Evolutionary conservation across 2,329 filamentous ascomycete genomes (phyloP).

Genomic region (Tolypocladium endophyticum): DNA sequence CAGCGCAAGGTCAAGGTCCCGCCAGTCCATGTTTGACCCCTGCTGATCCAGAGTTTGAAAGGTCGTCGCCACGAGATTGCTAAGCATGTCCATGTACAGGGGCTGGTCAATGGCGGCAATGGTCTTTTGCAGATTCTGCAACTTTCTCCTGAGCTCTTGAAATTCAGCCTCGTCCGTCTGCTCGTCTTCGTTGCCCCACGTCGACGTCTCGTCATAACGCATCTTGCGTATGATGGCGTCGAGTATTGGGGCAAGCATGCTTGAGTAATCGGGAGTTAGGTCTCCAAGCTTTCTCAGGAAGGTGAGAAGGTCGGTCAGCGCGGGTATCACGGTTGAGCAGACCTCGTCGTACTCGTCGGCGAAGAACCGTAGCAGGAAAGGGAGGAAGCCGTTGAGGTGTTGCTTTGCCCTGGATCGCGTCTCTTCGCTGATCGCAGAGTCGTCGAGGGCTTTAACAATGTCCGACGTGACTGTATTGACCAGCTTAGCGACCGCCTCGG

Average conservation of each 20-base stretch:
- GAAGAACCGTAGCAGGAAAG: conserved; percentile 85
- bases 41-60: conserved; percentile 71
- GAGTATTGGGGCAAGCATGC: conserved; percentile 77
- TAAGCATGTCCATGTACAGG: conserved; percentile 81
- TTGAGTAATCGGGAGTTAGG: conserved; percentile 64
- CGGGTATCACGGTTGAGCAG: conserved; percentile 90
- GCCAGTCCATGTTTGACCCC: conserved; percentile 75
- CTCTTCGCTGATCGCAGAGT: conserved; percentile 46
- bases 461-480: conserved; percentile 85
- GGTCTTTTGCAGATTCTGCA: conserved; percentile 86
- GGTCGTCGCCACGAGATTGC: conserved; percentile 76
- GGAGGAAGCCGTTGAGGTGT: conserved; percentile 73
- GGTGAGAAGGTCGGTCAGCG: conserved; percentile 82
- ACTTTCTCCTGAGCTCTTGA: conserved; percentile 79
- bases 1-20: conserved; percentile 85
- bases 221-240: conserved; percentile 92
- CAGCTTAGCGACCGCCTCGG: conserved; percentile 88
- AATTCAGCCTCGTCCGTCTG: conserved; percentile 97
- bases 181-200: conserved; percentile 88
- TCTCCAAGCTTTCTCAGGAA: conserved; percentile 74
- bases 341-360: conserved; percentile 97
- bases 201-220: conserved; percentile 91
- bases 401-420: conserved; percentile 68
- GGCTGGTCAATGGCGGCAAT: conserved; percentile 81
- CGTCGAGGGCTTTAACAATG: conserved; percentile 77